Conservation (phyloP, 768 basidiomycete species). For the Podaxis sp. region DNA sequence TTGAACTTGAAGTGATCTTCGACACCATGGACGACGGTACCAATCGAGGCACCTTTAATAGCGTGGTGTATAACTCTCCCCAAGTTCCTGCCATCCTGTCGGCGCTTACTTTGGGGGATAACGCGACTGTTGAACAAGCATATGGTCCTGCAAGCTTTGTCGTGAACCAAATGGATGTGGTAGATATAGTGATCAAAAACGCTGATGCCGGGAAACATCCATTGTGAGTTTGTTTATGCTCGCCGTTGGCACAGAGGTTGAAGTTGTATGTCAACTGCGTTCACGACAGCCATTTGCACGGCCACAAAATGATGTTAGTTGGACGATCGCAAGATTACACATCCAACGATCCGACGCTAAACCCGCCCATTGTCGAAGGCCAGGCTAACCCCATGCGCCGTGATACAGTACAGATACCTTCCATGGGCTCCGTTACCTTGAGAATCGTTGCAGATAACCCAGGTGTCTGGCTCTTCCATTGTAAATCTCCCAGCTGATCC, state of each 20-base stretch:
- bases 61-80: slow-evolving; percentile 66
- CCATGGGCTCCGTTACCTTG: slow-evolving; percentile 65
- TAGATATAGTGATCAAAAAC: slow-evolving; percentile 79
- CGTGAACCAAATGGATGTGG: slow-evolving; percentile 69
- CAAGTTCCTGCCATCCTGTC: slow-evolving; percentile 78
- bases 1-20: slow-evolving; percentile 75
- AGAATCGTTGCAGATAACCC: slow-evolving; percentile 90
- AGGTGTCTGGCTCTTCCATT: slow-evolving; percentile 86
- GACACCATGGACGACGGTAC: slow-evolving; percentile 86
- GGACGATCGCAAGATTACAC: slow-evolving; percentile 69
- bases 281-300: slow-evolving; percentile 77
- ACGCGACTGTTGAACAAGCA: slow-evolving; percentile 62
- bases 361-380: slow-evolving; percentile 77
- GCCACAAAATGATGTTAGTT: slow-evolving; percentile 84
- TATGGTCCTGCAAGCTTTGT: slow-evolving; percentile 84
- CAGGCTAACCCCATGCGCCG: slow-evolving; percentile 89
- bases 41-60: slow-evolving; percentile 79
- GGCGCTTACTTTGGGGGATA: slow-evolving; percentile 70
- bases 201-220: slow-evolving; percentile 77
- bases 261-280: not conserved
- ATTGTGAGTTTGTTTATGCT: slow-evolving; percentile 52
- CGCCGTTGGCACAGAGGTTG: not conserved
- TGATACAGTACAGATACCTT: slow-evolving; percentile 82
- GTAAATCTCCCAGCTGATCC: slow-evolving; percentile 36
- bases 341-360: slow-evolving; percentile 70